A percentile compares a stretch with the other conserved stretches of the same genome.
phyloP scores from a whole-genome alignment of 2,329 filamentous ascomycete species.

The Fusarium guadeloupense region DNA sequence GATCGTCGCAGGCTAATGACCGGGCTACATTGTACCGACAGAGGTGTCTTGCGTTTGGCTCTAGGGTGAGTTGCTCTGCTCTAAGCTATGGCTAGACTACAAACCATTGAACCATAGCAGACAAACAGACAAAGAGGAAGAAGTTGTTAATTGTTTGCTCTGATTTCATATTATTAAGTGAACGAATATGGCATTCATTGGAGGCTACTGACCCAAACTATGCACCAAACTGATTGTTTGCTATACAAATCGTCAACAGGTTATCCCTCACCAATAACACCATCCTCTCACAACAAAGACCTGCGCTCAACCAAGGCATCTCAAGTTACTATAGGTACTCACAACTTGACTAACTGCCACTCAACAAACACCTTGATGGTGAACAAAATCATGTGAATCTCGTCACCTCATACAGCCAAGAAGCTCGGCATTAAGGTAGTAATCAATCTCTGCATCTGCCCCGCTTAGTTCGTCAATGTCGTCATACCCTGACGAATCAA shows the following conservation, averaged over 20 bases:
- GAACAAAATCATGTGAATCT: background rate
- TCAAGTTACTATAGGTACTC: background rate
- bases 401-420: background rate
- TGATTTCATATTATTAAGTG: no score
- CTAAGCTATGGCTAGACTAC: background rate
- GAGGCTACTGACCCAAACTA: no score
- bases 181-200: no score
- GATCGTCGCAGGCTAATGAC: background rate
- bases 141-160: no score
- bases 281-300: background rate
- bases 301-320: background rate
- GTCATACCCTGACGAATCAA: conserved; percentile 22
- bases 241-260: no score
- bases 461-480: conserved; percentile 30
- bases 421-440: conserved; percentile 2
- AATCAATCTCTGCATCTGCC: conserved; percentile 18
- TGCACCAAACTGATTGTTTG: no score
- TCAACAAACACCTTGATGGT: background rate
- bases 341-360: background rate
- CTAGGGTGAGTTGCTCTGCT: background rate
- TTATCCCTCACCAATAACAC: no score
- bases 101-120: no score
- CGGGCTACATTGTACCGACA: no score
- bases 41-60: background rate
- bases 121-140: no score